Percentiles rank a stretch among this genome's conserved stretches.
Evolutionary conservation across 805 yeast genomes (phyloP).

Genomic region (Candida ulmi): DNA sequence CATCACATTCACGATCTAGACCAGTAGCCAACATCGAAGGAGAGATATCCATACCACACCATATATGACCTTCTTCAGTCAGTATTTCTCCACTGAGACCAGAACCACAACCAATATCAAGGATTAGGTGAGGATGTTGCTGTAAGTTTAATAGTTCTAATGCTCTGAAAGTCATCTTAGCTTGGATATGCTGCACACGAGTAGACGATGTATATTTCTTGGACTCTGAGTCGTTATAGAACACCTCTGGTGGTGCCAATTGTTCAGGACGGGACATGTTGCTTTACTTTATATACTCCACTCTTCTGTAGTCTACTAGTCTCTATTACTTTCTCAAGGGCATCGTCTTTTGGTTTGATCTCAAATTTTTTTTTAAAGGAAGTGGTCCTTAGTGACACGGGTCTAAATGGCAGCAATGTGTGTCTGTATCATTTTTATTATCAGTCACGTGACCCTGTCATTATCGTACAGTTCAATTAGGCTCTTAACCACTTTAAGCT

Average conservation of each 20-base stretch:
- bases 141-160: conserved; percentile 79
- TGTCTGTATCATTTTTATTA: too few species aligned
- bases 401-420: too few species aligned
- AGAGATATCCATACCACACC: conserved; percentile 96
- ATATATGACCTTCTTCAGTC: conserved; percentile 86
- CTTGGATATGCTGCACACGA: conserved; percentile 97
- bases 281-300: neutral
- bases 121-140: conserved; percentile 54
- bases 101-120: conserved; percentile 97
- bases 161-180: conserved; percentile 94
- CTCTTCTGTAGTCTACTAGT: too few species aligned
- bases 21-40: conserved; percentile 96
- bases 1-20: conserved; percentile 85
- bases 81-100: conserved; percentile 93
- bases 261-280: conserved; percentile 93
- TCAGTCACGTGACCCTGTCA: too few species aligned
- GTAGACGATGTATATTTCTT: conserved; percentile 86
- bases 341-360: too few species aligned
- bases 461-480: too few species aligned
- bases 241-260: conserved; percentile 93
- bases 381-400: too few species aligned
- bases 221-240: conserved; percentile 88
- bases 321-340: too few species aligned
- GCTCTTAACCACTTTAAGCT: too few species aligned
- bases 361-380: neutral